Conservation (phyloP, 1,139 yeast genomes). For the Meyerozyma carpophila region DNA sequence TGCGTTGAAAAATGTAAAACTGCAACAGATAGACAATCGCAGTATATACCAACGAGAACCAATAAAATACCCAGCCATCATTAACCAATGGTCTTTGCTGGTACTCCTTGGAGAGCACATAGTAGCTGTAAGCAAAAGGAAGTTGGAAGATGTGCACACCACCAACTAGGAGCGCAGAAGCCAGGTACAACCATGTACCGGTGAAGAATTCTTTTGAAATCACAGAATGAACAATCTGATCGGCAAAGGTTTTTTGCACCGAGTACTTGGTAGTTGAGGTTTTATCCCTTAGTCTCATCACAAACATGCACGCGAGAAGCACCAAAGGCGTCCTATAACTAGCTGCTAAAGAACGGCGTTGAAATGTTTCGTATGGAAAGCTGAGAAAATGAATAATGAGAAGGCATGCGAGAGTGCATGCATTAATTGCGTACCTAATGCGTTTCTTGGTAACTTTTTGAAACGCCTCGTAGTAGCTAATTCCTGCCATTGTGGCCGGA, state of each 20-base stretch:
- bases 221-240: constrained; percentile 44
- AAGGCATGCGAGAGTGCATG: constrained; percentile 23
- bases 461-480: constrained; percentile 24
- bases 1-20: constrained; percentile 56
- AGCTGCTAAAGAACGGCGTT: constrained; percentile 24
- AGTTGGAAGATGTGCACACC: constrained; percentile 26
- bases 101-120: constrained; percentile 40
- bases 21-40: constrained; percentile 48
- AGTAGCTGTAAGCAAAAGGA: constrained; percentile 24
- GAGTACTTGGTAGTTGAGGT: constrained; percentile 49
- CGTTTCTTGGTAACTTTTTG: constrained; percentile 29
- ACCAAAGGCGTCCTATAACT: constrained; percentile 22
- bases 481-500: constrained; percentile 4
- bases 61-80: constrained; percentile 55
- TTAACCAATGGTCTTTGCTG: constrained; percentile 52
- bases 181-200: constrained; percentile 28
- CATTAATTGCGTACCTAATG: constrained; percentile 31
- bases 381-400: constrained; percentile 19
- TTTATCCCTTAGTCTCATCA: constrained; percentile 45
- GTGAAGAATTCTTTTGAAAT: constrained; percentile 34
- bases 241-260: constrained; percentile 44
- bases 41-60: constrained; percentile 22
- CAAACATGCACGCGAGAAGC: constrained; percentile 30
- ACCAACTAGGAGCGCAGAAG: constrained; percentile 34
- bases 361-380: constrained; percentile 22